A percentile compares a stretch with the other conserved stretches of the same genome.
These are phyloP conservation scores for Malus fusca DNA, from an alignment of 306 rosid species.

Conservation along the genomic window DNA sequence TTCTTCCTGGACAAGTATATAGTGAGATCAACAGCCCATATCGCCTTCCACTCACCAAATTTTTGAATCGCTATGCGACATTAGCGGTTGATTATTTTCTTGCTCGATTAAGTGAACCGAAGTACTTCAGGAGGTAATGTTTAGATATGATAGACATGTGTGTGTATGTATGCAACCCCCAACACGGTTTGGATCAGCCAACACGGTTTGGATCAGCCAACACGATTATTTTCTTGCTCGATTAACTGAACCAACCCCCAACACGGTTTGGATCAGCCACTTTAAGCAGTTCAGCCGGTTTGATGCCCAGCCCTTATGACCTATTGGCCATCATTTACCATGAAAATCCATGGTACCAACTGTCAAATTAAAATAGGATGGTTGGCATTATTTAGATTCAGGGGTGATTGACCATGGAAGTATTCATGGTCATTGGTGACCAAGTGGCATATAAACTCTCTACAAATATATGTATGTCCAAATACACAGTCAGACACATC, in stretches of 20 bases:
- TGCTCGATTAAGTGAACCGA: constrained; percentile 79
- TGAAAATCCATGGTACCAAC: background rate
- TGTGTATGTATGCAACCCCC: background rate
- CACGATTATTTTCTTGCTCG: too few species aligned
- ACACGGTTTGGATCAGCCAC: background rate
- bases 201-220: background rate
- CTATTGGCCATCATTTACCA: background rate
- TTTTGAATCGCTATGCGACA: constrained; percentile 82
- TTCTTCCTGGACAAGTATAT: constrained; percentile 88
- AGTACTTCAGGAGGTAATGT: constrained; percentile 89
- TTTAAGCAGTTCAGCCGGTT: background rate
- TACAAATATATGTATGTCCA: background rate
- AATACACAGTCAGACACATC: background rate
- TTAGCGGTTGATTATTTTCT: constrained; percentile 92
- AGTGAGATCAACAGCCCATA: constrained; percentile 98
- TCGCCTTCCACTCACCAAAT: constrained; percentile 85
- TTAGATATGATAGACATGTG: background rate
- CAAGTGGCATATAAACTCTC: background rate
- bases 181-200: background rate
- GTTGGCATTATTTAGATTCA: background rate
- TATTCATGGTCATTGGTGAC: background rate
- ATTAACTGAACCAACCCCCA: background rate
- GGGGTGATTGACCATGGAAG: background rate
- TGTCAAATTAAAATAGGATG: background rate
- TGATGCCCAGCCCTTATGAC: background rate